Evolutionary conservation across 805 yeast species (phyloP), one percentile per base, ranked within the genome.

Genomic region (Wickerhamiella slavikovae): DNA sequence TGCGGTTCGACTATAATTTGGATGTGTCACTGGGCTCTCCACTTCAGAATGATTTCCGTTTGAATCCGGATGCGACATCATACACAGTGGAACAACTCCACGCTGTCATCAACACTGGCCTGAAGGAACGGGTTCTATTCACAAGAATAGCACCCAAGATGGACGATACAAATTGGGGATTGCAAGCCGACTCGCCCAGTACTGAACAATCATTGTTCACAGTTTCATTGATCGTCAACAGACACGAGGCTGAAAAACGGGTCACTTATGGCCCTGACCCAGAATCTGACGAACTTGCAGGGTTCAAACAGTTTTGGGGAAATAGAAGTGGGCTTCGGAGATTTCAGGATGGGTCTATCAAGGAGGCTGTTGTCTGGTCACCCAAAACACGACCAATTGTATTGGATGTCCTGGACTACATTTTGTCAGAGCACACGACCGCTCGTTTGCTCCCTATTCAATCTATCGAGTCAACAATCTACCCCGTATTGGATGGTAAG

Each of bases 281-380:
- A 38, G 58, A 58, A 10, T 75, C 68, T 16, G 69, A 62, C 11
- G 67, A 55, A 17, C 66, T 71, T n/a, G 55, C 64, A 5, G 60
- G 63, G 31, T 89, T 89, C 56, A 67, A 76, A 39, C 55, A 66
- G 4, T 83, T 89, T 46, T 89, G 99, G 99, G 95, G 95, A 8
- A 45, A 64, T 7, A 73, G 68, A 39, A 70, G 92, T 0, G 78
- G 89, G 10, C 59, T 89, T 32, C 69, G 99, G 58, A 68, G 89
- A 48, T 89, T 85, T 57, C 82, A 78, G 45, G 93, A 89, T 52
- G 95, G 95, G 22, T 60, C 74, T 3, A 82, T 89, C 35, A 72
- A 69, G 37, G 91, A 89, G 52, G 77, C 93, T 48, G 91, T 89
- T 32, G 74, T 82, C 18, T 89, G 96, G 96, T 44, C 51, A 10